Base-by-base conservation (phyloP, 352 stramenopile species). In the Phytophthora sp. region DNA sequence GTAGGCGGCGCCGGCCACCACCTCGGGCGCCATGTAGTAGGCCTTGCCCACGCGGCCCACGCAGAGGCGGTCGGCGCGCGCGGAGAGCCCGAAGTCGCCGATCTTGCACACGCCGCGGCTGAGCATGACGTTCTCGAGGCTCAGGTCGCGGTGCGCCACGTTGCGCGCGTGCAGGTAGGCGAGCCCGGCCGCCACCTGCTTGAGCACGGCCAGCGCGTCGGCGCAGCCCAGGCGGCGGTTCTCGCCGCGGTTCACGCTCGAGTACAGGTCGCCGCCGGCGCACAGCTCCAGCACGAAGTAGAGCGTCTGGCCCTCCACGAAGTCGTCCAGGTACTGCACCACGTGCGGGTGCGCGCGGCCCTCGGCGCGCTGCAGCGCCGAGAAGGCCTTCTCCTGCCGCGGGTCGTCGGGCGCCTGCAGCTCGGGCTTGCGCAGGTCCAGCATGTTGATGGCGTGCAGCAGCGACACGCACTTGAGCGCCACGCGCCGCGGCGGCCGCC, bases 231-330 rank as follows among this genome's bases (percentile, higher is more conserved):
- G 54, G 2, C 43, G 30, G 15, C 45, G 58, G 35, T 74, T 70
- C 20, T 61, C 18, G 11, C 37, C 37, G 10, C 34, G 35, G 34
- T 65, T 71, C 32, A 80, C 56, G 15, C 41, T 56, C 13, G 50
- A 45, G 54, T 71, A 77, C 21, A 82, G 37, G 23, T 82, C 74
- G 18, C 67, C 70, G 4, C 54, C 60, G 12, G 56, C 42, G 45
- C 74, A 82, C 26, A 66, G 71, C 31, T 86, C 77, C 2, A 81
- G 58, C n/a, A 86, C 72, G 18, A 86, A 79, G 42, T 76, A 87
- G 7, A 87, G 62, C 44, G 46, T 72, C 20, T 77, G 46, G 27
- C 69, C 60, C 9, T 75, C 54, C n/a, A 78, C 62, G 42, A 89
- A 79, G 43, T 84, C 70, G 52, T 82, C 66, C 13, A 70, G 43